These are phyloP conservation scores for Heliamphora exappendiculata DNA, from an alignment of 148 eudicot species.

Conservation along the genomic window DNA sequence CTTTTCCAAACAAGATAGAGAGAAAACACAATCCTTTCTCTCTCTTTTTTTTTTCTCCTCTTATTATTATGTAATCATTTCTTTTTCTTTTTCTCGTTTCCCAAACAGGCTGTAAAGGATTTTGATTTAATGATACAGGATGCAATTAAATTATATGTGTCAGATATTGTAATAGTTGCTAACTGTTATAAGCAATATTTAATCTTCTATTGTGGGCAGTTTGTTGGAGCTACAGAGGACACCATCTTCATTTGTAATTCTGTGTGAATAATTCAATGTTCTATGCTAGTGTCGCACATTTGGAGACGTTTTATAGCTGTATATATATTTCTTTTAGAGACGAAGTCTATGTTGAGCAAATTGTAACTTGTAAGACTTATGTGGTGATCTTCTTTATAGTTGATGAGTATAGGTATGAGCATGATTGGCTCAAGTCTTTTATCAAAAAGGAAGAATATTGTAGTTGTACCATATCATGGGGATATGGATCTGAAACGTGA, in stretches of 20 bases:
- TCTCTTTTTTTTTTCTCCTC: too few species aligned
- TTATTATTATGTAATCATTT: too few species aligned
- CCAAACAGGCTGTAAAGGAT: too few species aligned
- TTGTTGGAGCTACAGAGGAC: background rate
- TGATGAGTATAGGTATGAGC: background rate
- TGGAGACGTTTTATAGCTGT: background rate
- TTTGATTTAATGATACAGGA: too few species aligned
- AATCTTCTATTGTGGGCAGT: background rate
- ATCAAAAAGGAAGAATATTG: background rate
- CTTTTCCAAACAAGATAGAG: too few species aligned
- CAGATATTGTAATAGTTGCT: too few species aligned
- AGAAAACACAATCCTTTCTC: too few species aligned
- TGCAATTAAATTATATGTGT: background rate
- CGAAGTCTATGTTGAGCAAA: background rate
- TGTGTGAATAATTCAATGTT: background rate
- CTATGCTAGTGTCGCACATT: background rate
- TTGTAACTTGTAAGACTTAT: background rate
- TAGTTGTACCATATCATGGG: background rate
- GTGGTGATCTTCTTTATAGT: background rate
- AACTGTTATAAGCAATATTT: background rate
- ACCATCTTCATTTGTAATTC: background rate
- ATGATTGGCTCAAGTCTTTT: background rate
- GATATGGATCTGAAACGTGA: background rate
- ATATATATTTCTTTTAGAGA: background rate
- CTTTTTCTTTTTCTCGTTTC: too few species aligned